Evolutionary conservation across 2,329 filamentous ascomycete species (phyloP).

Genomic region (Arthroderma sp.): DNA sequence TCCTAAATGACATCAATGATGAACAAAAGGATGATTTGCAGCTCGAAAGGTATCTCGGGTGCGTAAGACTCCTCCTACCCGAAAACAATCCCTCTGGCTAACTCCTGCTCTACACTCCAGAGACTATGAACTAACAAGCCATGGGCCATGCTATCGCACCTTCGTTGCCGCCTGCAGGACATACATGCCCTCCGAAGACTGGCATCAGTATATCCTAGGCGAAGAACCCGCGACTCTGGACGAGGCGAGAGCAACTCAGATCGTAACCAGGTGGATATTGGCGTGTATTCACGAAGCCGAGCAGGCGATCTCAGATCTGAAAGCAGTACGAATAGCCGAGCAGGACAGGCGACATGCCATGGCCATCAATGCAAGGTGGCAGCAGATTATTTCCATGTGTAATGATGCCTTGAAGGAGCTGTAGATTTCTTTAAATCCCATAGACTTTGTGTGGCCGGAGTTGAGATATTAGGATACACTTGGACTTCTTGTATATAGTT

Average conservation of each 20-base stretch:
- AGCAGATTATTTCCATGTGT: too few species aligned
- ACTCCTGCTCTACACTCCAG: constrained; percentile 4
- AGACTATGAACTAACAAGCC: constrained; percentile 28
- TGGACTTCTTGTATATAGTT: too few species aligned
- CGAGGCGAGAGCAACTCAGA: constrained; percentile 17
- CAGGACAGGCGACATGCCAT: too few species aligned
- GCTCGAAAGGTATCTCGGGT: constrained; percentile 29
- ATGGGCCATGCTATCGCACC: constrained; percentile 30
- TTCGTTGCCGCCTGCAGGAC: constrained; percentile 29
- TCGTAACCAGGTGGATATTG: constrained; percentile 25
- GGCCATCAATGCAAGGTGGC: too few species aligned
- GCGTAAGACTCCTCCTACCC: constrained; percentile 6
- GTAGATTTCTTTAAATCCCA: not conserved
- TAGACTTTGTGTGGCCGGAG: too few species aligned
- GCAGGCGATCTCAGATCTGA: too few species aligned
- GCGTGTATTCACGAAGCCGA: constrained; percentile 20
- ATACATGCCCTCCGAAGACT: constrained; percentile 27
- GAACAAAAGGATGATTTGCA: constrained; percentile 22
- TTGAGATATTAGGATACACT: too few species aligned
- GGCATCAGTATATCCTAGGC: constrained; percentile 28
- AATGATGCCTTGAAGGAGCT: too few species aligned
- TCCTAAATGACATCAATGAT: constrained; percentile 21
- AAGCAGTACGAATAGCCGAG: too few species aligned
- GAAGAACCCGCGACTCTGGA: constrained; percentile 20
- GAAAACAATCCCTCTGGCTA: not conserved